Conservation (phyloP, 2,329 filamentous ascomycete genomes). For the Ophiosphaerella herpotricha region DNA sequence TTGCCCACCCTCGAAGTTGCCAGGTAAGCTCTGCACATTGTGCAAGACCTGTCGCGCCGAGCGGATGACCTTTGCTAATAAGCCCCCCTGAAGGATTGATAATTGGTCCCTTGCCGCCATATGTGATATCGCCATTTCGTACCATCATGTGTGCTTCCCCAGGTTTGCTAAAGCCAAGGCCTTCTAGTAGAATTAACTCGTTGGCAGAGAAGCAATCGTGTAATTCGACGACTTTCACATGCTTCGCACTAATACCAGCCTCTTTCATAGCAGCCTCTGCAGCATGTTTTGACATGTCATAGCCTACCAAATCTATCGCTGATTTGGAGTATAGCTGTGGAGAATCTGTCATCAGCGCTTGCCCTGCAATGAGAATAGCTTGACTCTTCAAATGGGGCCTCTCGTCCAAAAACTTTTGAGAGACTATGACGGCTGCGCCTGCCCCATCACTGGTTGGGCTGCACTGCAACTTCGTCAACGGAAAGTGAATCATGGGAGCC, state of each 20-base stretch:
- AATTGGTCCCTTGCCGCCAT: slow-evolving; percentile 73
- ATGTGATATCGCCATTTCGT: slow-evolving; percentile 83
- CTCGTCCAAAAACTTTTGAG: slow-evolving; percentile 82
- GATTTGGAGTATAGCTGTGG: slow-evolving; percentile 77
- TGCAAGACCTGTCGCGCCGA: slow-evolving; percentile 88
- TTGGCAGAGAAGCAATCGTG: slow-evolving; percentile 98
- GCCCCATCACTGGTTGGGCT: slow-evolving; percentile 93
- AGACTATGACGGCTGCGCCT: slow-evolving; percentile 85
- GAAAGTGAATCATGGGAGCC: slow-evolving; percentile 76
- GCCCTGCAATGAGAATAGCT: slow-evolving; percentile 84
- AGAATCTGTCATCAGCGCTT: slow-evolving; percentile 80
- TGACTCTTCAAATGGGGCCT: slow-evolving; percentile 79
- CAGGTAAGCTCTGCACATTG: slow-evolving; percentile 94
- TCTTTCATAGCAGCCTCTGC: slow-evolving; percentile 71
- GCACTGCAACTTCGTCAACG: slow-evolving; percentile 93
- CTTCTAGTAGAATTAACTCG: slow-evolving; percentile 86
- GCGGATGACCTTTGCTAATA: slow-evolving; percentile 92
- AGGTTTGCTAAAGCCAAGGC: slow-evolving; percentile 73
- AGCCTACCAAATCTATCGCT: slow-evolving; percentile 87
- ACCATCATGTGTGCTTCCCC: slow-evolving; percentile 94
- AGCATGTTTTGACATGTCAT: slow-evolving; percentile 79
- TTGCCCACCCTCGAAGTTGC: slow-evolving; percentile 95
- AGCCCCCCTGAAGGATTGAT: slow-evolving; percentile 92
- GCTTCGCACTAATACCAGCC: slow-evolving; percentile 66
- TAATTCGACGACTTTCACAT: slow-evolving; percentile 84